phyloP scores from a whole-genome alignment of 768 basidiomycete species.

The Pulveroboletus sp. region DNA sequence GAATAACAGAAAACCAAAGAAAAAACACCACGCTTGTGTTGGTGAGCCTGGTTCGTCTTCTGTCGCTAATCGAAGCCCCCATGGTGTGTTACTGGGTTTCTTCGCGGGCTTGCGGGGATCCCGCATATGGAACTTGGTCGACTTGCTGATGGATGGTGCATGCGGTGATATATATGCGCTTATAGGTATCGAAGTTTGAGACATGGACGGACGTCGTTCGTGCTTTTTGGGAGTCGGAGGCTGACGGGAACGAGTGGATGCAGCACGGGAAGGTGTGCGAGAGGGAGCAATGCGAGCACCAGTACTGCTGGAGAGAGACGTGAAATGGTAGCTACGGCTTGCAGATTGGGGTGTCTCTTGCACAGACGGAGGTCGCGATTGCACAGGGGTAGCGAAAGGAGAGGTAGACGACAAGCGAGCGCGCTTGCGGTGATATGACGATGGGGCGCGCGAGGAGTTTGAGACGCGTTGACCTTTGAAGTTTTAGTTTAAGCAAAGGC shows the following conservation, averaged over 20 bases:
- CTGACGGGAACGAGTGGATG: slow-evolving; percentile 33
- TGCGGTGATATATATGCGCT: slow-evolving; percentile 75
- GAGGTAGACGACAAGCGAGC: slow-evolving; percentile 49
- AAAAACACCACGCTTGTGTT: slow-evolving; percentile 73
- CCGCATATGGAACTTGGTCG: slow-evolving; percentile 70
- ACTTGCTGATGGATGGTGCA: slow-evolving; percentile 62
- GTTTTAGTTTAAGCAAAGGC: slow-evolving; percentile 23
- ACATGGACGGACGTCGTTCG: slow-evolving; percentile 49
- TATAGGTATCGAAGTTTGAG: slow-evolving; percentile 73
- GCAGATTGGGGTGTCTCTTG: slow-evolving; percentile 24
- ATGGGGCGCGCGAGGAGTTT: slow-evolving; percentile 56
- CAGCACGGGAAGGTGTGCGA: slow-evolving; percentile 35
- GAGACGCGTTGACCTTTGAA: slow-evolving; percentile 50
- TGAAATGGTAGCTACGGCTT: slow-evolving; percentile 15
- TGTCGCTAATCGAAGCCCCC: slow-evolving; percentile 54
- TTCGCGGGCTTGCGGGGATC: slow-evolving; percentile 67
- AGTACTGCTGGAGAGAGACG: slow-evolving; percentile 35
- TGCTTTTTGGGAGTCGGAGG: slow-evolving; percentile 27
- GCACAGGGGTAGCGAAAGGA: slow-evolving; percentile 29
- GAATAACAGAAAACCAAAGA: slow-evolving; percentile 58
- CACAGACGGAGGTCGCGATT: slow-evolving; percentile 28
- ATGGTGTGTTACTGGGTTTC: slow-evolving; percentile 50
- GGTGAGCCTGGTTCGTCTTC: slow-evolving; percentile 49
- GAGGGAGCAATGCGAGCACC: slow-evolving; percentile 25
- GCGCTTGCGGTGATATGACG: slow-evolving; percentile 70